Percentiles rank a stretch among this genome's conserved stretches.
Evolutionary conservation across 371 early-diverging fungal genomes (phyloP).

Genomic region (Batkoa obscura): DNA sequence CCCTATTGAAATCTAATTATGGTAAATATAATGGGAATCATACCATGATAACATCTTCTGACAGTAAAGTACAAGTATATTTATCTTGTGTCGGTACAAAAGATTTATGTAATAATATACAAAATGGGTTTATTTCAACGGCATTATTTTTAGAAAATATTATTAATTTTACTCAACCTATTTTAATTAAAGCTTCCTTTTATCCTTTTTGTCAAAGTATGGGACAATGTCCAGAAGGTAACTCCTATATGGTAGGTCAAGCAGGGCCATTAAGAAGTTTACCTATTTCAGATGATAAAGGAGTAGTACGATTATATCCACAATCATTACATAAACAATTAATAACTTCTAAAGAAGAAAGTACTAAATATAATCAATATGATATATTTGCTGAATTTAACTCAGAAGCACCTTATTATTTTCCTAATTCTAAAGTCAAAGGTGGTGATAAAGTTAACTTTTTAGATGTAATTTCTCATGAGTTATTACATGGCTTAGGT

Average conservation of each 20-base stretch:
- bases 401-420: slow-evolving; percentile 26
- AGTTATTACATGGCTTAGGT: slow-evolving; percentile 40
- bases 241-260: slow-evolving; percentile 9
- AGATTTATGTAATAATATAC: not conserved
- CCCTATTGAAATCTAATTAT: too few relatives aligned
- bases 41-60: not conserved
- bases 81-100: not conserved
- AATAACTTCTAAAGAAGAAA: too few relatives aligned
- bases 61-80: not conserved
- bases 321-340: slow-evolving; percentile 41
- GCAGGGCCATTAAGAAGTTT: slow-evolving; percentile 22
- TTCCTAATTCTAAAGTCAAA: slow-evolving; percentile 9
- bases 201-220: not conserved
- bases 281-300: slow-evolving; percentile 19
- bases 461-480: slow-evolving; percentile 29
- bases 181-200: not conserved
- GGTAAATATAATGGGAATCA: too few relatives aligned
- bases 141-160: not conserved
- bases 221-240: not conserved
- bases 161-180: not conserved
- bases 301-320: slow-evolving; percentile 30
- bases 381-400: slow-evolving; percentile 46
- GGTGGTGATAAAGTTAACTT: slow-evolving; percentile 3
- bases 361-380: too few relatives aligned
- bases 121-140: not conserved